These are phyloP conservation scores for Pyrus betulifolia DNA, from an alignment of 306 rosid species.

Conservation along the genomic window DNA sequence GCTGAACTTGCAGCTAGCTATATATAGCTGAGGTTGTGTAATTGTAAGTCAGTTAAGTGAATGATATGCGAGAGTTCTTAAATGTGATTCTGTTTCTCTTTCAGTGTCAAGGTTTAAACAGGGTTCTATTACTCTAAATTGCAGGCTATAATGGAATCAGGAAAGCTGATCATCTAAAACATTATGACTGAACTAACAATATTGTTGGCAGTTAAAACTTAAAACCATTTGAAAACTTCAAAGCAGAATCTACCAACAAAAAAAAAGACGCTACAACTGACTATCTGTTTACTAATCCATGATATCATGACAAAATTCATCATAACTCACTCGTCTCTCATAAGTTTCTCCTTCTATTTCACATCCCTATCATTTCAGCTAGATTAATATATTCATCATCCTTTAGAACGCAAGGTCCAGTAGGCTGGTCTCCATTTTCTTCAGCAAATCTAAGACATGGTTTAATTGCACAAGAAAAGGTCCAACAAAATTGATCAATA, in stretches of 20 bases:
- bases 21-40: too few species aligned
- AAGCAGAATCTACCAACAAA: background rate
- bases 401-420: background rate
- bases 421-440: background rate
- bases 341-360: background rate
- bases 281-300: background rate
- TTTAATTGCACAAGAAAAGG: slow-evolving; percentile 8
- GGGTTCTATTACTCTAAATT: too few species aligned
- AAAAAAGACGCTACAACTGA: background rate
- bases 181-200: background rate
- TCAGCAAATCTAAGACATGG: background rate
- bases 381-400: background rate
- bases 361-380: background rate
- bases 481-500: background rate
- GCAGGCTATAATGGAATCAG: background rate
- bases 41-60: too few species aligned
- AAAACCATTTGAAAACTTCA: background rate
- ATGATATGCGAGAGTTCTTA: too few species aligned
- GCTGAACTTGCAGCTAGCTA: too few species aligned
- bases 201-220: background rate
- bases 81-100: too few species aligned
- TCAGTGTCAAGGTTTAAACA: too few species aligned
- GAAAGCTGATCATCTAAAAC: background rate
- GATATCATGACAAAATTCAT: background rate
- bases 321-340: background rate